phyloP scores from a whole-genome alignment of 805 yeast genomes.

The Candida dajiaensis region DNA sequence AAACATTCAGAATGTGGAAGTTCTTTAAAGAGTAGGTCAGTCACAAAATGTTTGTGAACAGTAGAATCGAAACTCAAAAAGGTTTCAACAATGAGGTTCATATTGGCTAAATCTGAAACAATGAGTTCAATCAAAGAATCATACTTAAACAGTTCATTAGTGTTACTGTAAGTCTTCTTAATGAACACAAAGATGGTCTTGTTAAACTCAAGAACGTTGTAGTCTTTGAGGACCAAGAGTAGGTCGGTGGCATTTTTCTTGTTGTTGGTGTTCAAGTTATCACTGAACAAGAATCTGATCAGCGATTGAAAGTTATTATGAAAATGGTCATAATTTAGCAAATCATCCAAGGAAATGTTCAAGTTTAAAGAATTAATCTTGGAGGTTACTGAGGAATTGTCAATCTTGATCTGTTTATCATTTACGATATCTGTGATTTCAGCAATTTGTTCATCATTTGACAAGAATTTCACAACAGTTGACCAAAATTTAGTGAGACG shows the following conservation, averaged over 20 bases:
- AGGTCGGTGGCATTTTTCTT: conserved; percentile 11
- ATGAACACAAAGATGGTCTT: conserved; percentile 21
- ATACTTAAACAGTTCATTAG: conserved; percentile 29
- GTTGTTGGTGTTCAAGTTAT: conserved; percentile 4
- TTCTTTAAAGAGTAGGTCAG: conserved; percentile 21
- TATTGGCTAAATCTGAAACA: conserved; percentile 29
- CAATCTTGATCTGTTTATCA: background rate
- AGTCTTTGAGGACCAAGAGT: conserved; percentile 18
- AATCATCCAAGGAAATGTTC: conserved; percentile 7
- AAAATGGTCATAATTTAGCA: conserved; percentile 11
- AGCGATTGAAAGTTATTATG: conserved; percentile 18
- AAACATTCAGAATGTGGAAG: conserved; percentile 7
- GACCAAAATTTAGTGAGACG: conserved; percentile 9
- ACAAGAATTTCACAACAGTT: background rate
- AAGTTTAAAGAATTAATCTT: conserved; percentile 3
- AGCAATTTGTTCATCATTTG: conserved; percentile 1
- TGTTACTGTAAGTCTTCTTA: conserved; percentile 22
- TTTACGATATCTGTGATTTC: conserved; percentile 6
- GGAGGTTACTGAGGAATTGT: background rate
- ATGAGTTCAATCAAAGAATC: conserved; percentile 33
- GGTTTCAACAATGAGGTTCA: conserved; percentile 30
- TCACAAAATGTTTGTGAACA: conserved; percentile 13
- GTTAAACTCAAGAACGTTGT: conserved; percentile 21
- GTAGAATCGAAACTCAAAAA: conserved; percentile 20
- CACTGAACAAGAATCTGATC: conserved; percentile 17